phyloP scores from a whole-genome alignment of 495 filamentous ascomycete genomes.

The Massariosphaeria phaeospora region DNA sequence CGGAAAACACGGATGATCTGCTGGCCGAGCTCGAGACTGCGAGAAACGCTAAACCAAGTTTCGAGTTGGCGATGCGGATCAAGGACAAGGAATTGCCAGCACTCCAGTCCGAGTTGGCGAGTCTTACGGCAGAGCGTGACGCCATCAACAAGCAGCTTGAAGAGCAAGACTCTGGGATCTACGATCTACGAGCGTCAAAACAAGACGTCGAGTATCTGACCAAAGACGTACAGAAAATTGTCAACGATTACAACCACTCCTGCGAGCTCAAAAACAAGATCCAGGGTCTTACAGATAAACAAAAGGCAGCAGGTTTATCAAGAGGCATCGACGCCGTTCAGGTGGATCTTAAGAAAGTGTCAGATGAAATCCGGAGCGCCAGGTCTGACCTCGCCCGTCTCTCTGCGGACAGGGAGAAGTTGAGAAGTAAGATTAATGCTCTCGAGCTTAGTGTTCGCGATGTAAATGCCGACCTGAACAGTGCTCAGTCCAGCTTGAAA shows the following conservation, averaged over 20 bases:
- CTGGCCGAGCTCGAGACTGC: constrained; percentile 49
- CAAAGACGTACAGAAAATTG: constrained; percentile 71
- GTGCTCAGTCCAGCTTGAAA: constrained; percentile 67
- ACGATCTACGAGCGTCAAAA: constrained; percentile 58
- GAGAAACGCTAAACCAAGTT: constrained; percentile 49
- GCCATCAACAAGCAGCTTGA: constrained; percentile 63
- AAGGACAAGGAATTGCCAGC: constrained; percentile 65
- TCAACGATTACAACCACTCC: constrained; percentile 66
- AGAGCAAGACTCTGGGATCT: constrained; percentile 64
- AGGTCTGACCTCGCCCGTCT: constrained; percentile 61
- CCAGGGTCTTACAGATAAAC: constrained; percentile 62
- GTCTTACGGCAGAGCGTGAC: constrained; percentile 52
- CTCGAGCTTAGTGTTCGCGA: constrained; percentile 70
- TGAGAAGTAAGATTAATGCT: constrained; percentile 58
- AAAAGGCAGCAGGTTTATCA: constrained; percentile 57
- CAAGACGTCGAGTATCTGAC: constrained; percentile 69
- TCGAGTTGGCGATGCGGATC: constrained; percentile 68
- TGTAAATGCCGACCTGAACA: constrained; percentile 61
- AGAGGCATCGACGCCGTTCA: constrained; percentile 80
- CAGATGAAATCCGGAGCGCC: constrained; percentile 60
- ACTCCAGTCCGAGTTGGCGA: constrained; percentile 56
- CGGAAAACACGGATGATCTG: constrained; percentile 52
- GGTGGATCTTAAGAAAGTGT: constrained; percentile 60
- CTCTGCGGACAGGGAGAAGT: constrained; percentile 62
- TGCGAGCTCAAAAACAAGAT: constrained; percentile 64